A percentile compares a stretch with the other conserved stretches of the same genome.
Evolutionary conservation across 768 basidiomycete genomes (phyloP).

Genomic region (Hydnomerulius pinastri): DNA sequence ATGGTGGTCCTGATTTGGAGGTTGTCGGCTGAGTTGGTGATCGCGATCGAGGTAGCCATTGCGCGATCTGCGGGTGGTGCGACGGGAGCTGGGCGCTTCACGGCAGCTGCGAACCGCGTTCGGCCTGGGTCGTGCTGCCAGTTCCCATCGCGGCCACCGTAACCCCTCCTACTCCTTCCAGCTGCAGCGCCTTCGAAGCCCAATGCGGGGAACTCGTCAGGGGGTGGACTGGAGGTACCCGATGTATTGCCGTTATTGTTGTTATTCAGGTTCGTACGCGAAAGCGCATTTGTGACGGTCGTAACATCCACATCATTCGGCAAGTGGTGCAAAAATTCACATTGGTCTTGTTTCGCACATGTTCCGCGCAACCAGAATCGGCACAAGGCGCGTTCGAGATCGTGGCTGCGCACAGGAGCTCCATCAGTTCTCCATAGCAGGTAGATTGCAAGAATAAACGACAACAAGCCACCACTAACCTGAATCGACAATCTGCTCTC

Average conservation of each 20-base stretch:
- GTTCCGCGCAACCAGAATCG: constrained; percentile 98
- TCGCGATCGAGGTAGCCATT: constrained; percentile 59
- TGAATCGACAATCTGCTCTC: constrained; percentile 96
- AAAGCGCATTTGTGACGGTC: constrained; percentile 65
- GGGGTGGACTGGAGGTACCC: constrained; percentile 30
- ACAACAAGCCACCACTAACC: no score
- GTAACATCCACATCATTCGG: constrained; percentile 84
- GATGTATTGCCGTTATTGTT: constrained; percentile 41
- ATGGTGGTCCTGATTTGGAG: constrained; percentile 67
- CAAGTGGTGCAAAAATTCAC: constrained; percentile 94
- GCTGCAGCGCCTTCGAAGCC: constrained; percentile 44
- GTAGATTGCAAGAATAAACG: no score
- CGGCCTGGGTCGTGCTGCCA: constrained; percentile 76
- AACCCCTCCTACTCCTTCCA: constrained; percentile 45
- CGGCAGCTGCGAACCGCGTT: constrained; percentile 88
- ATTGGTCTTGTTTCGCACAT: constrained; percentile 94
- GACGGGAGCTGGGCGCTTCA: constrained; percentile 62
- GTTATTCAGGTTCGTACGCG: constrained; percentile 61
- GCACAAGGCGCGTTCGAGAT: constrained; percentile 90
- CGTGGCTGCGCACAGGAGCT: constrained; percentile 60
- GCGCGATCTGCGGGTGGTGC: constrained; percentile 38
- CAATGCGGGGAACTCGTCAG: constrained; percentile 74
- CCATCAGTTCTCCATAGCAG: constrained; percentile 17
- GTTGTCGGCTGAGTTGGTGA: constrained; percentile 51
- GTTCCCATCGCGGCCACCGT: constrained; percentile 37